Evolutionary conservation across 2,329 filamentous ascomycete species (phyloP), one percentile per base, ranked within the genome.

Genomic region (Colletotrichum echinochloae): DNA sequence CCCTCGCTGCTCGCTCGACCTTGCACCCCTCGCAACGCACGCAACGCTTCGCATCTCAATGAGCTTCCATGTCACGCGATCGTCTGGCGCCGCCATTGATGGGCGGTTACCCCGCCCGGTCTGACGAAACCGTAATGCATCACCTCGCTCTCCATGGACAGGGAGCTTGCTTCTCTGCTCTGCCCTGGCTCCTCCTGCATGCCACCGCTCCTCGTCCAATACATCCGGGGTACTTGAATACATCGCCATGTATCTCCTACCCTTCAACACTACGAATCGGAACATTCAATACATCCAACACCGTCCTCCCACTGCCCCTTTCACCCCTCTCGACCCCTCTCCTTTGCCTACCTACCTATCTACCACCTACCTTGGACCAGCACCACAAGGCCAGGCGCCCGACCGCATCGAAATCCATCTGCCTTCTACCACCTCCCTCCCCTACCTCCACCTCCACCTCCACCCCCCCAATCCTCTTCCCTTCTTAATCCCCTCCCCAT

Each of bases 121-220:
- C 69, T 71, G 69, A 71, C 69, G 69, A 71, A 71, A 71, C 69
- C 69, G 69, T 71, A 71, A 71, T 70, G 69, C 68, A 71, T 54
- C 64, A 59, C 39, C 41, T 44, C 20, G 20, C 20, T 8, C 46
- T 48, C 48, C 2, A 54, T 44, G 35, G 33, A 39, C 60, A 62
- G 35, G 60, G 48, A 62, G 60, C 59, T 52, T 30, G 46, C 60
- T 52, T 23, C 48, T 52, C 33, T 39, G 18, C 18, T 11, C 48
- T 30, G 46, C n/a, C 18, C 14, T 48, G 35, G 20, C 33, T 48
- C 26, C 23, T 26, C 26, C 60, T 33, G 46, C 35, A 28, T 20
- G 26, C 26, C 30, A 46, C 49, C 23, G 33, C 59, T 28, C 35
- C 23, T 12, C n/a, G 23, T 26, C 44, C 46, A n/a, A 14, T 51